Evolutionary conservation across 108 stramenopile species (phyloP).

Genomic region (Skeletonema grethae): DNA sequence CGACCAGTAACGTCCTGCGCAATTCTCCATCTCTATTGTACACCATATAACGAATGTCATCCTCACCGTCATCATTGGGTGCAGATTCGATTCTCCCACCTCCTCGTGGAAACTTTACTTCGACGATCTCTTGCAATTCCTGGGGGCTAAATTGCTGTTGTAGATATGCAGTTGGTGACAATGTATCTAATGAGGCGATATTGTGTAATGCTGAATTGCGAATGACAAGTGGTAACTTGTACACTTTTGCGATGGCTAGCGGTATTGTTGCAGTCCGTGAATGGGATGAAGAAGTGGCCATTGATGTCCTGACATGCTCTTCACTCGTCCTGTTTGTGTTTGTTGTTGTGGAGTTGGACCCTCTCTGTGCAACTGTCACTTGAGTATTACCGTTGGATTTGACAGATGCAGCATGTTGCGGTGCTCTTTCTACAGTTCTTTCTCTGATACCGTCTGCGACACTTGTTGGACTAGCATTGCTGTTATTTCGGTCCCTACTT

Average conservation of each 20-base stretch:
- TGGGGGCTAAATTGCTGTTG: slow-evolving; percentile 31
- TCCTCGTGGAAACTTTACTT: slow-evolving; percentile 57
- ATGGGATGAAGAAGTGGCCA: neutral
- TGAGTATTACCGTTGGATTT: neutral
- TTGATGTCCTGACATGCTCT: neutral
- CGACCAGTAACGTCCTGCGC: slow-evolving; percentile 63
- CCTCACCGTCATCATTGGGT: slow-evolving; percentile 14
- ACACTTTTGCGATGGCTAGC: slow-evolving; percentile 70
- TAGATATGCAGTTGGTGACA: slow-evolving; percentile 38
- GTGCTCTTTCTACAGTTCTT: slow-evolving; percentile 6
- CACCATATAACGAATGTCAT: slow-evolving; percentile 52
- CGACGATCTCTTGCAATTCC: slow-evolving; percentile 60
- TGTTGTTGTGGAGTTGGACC: neutral
- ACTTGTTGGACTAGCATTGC: neutral
- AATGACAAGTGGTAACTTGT: slow-evolving; percentile 56
- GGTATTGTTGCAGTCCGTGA: slow-evolving; percentile 44
- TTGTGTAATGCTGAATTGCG: slow-evolving; percentile 2
- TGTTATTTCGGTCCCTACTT: too few species aligned
- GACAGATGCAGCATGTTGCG: neutral
- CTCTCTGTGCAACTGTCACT: neutral
- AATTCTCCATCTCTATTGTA: slow-evolving; percentile 57
- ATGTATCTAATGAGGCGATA: slow-evolving; percentile 26
- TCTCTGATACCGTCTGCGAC: slow-evolving; percentile 1
- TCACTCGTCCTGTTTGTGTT: neutral
- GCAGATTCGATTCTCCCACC: slow-evolving; percentile 67